Conservation (phyloP, 2,329 filamentous ascomycete species). For the Talaromyces amestolkiae region DNA sequence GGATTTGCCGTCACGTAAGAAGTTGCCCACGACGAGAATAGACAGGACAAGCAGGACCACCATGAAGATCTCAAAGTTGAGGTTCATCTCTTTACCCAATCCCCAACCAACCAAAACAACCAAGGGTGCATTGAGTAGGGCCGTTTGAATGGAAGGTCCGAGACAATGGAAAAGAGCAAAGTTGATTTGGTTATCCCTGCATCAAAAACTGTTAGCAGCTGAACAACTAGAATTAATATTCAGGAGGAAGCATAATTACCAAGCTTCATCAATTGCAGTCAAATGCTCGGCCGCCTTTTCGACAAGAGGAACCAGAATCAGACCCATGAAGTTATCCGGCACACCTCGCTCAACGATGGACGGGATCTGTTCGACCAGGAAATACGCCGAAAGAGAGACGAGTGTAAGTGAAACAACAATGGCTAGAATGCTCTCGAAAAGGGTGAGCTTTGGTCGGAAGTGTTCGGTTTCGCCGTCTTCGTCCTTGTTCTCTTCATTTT, state of each 20-base stretch:
- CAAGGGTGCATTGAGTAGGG: conserved; percentile 80
- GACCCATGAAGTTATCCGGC: conserved; percentile 61
- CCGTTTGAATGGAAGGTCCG: conserved; percentile 83
- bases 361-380: conserved; percentile 70
- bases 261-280: conserved; percentile 80
- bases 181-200: conserved; percentile 62
- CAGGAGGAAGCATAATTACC: conserved; percentile 51
- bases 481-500: conserved; percentile 67
- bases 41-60: conserved; percentile 76
- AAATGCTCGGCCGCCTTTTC: conserved; percentile 86
- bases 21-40: conserved; percentile 83
- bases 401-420: conserved; percentile 63
- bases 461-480: conserved; percentile 61
- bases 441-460: conserved; percentile 66
- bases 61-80: conserved; percentile 87
- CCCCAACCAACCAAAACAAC: conserved; percentile 84
- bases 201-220: background rate
- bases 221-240: background rate
- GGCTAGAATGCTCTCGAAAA: conserved; percentile 69
- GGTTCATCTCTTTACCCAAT: conserved; percentile 65
- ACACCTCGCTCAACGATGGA: conserved; percentile 52
- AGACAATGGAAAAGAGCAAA: conserved; percentile 82
- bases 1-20: conserved; percentile 81
- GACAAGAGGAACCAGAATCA: conserved; percentile 75
- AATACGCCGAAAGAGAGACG: conserved; percentile 69